phyloP scores from a whole-genome alignment of 768 basidiomycete genomes.

The Grammothele lineata region DNA sequence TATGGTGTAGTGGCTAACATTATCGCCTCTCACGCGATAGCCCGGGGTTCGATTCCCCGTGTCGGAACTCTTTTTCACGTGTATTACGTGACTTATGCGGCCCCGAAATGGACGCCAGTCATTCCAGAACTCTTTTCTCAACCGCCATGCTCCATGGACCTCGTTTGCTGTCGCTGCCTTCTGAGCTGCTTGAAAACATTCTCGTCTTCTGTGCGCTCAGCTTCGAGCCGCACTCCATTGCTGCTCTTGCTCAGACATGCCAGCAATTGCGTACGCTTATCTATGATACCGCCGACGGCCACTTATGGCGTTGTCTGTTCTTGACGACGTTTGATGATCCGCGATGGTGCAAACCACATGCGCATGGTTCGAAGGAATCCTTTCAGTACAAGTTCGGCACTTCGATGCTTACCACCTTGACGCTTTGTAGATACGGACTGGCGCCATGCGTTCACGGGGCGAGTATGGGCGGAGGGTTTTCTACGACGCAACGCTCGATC shows the following conservation, averaged over 20 bases:
- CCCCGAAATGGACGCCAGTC: too few species aligned
- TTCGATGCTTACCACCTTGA: too few species aligned
- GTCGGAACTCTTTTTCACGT: conserved; percentile 2
- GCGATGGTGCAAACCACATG: not conserved
- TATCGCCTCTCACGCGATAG: conserved; percentile 16
- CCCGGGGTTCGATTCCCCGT: conserved; percentile 16
- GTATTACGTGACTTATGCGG: too few species aligned
- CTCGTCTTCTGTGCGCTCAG: conserved; percentile 23
- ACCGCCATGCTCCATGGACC: not conserved
- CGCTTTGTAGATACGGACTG: too few species aligned
- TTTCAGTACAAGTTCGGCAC: too few species aligned
- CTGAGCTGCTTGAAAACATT: conserved; percentile 34
- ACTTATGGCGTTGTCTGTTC: conserved; percentile 36
- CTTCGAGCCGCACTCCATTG: conserved; percentile 19
- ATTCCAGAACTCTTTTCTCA: not conserved
- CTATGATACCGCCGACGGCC: conserved; percentile 26
- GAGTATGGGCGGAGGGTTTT: not conserved
- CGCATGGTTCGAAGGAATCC: not conserved
- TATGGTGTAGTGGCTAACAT: conserved; percentile 14
- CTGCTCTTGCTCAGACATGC: conserved; percentile 32
- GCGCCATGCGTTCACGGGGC: not conserved
- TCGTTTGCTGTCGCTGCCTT: conserved; percentile 17
- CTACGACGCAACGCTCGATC: not conserved
- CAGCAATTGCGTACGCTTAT: conserved; percentile 25
- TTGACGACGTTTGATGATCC: conserved; percentile 34